Percentiles rank a stretch among this genome's conserved stretches.
Conservation (phyloP, 139 green algal species). For the Coelastrella sp. region DNA sequence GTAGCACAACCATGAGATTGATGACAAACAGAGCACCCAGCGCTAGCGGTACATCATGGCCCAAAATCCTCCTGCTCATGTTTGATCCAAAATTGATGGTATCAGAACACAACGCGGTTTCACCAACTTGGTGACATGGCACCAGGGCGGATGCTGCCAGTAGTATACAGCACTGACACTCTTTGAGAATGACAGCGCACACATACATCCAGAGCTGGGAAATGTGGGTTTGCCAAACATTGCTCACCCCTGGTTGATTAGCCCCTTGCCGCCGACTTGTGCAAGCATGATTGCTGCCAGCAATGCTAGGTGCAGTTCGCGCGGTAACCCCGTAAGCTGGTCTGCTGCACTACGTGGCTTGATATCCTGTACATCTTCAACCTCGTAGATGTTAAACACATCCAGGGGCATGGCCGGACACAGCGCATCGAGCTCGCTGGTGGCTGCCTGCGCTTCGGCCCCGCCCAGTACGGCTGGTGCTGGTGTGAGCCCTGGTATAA, state of each 20-base stretch:
- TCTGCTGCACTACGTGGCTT: conserved; percentile 22
- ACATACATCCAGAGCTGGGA: no score
- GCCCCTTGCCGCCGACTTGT: neutral
- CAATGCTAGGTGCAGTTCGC: conserved; percentile 56
- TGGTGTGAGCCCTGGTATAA: neutral
- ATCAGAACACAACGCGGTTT: no score
- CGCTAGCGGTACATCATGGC: no score
- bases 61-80: no score
- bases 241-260: neutral
- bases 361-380: neutral
- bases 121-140: neutral
- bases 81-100: no score
- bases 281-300: conserved; percentile 33
- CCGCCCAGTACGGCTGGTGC: conserved; percentile 7
- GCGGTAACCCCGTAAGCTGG: conserved; percentile 30
- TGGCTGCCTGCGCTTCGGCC: conserved; percentile 1
- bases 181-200: no score
- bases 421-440: conserved; percentile 5
- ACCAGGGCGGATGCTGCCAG: neutral
- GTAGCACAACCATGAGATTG: neutral
- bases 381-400: conserved; percentile 58
- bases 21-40: no score
- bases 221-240: no score
- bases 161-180: no score
- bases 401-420: conserved; percentile 53